These are phyloP conservation scores for Phaeosphaeria sp. DNA, from an alignment of 2,329 filamentous ascomycete species.

Conservation along the genomic window DNA sequence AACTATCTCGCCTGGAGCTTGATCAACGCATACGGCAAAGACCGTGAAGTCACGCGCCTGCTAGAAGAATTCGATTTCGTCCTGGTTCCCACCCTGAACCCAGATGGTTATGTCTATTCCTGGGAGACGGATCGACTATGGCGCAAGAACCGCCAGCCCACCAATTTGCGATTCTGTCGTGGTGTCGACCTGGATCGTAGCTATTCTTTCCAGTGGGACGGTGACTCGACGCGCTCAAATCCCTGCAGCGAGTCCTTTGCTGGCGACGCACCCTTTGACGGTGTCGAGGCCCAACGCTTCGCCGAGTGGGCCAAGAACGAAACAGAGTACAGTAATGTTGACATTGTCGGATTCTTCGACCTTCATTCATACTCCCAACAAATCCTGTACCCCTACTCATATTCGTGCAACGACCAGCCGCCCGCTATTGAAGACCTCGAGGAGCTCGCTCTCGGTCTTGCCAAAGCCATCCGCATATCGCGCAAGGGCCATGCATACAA, in stretches of 20 bases:
- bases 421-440: slow-evolving; percentile 90
- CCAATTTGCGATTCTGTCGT: slow-evolving; percentile 79
- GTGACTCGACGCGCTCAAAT: slow-evolving; percentile 66
- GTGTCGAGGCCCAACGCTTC: slow-evolving; percentile 75
- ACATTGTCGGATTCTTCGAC: slow-evolving; percentile 86
- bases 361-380: slow-evolving; percentile 96
- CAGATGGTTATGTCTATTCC: slow-evolving; percentile 92
- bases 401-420: slow-evolving; percentile 77
- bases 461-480: slow-evolving; percentile 85
- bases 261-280: slow-evolving; percentile 82
- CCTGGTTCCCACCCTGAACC: slow-evolving; percentile 87
- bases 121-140: slow-evolving; percentile 92
- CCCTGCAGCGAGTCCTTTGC: slow-evolving; percentile 92
- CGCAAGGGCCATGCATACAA: slow-evolving; percentile 71
- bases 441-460: slow-evolving; percentile 85
- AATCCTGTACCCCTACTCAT: slow-evolving; percentile 90
- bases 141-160: slow-evolving; percentile 92
- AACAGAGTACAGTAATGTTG: slow-evolving; percentile 70
- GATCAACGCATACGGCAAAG: slow-evolving; percentile 81
- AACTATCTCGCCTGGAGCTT: slow-evolving; percentile 90
- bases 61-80: slow-evolving; percentile 86
- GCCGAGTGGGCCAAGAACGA: slow-evolving; percentile 85
- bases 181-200: slow-evolving; percentile 89
- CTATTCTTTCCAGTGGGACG: slow-evolving; percentile 86
- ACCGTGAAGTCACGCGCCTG: slow-evolving; percentile 72